These are phyloP conservation scores for Boletus barrowsii DNA, from an alignment of 768 basidiomycete species.

Conservation along the genomic window DNA sequence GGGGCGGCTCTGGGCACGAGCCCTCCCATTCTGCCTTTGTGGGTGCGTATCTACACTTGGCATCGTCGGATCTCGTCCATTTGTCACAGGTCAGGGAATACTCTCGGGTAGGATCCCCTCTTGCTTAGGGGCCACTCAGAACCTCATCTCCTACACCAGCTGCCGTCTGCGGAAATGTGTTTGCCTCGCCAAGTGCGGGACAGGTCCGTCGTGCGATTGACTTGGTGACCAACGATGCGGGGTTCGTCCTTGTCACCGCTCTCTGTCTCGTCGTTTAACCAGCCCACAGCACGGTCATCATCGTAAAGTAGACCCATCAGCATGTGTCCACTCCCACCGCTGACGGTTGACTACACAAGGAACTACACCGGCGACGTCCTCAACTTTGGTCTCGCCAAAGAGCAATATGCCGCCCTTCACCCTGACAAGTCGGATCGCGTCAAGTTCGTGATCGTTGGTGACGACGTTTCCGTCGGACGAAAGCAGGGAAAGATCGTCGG, in stretches of 20 bases:
- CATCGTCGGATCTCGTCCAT: background rate
- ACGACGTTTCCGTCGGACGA: constrained; percentile 85
- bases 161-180: constrained; percentile 85
- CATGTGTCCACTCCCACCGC: background rate
- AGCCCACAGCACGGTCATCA: constrained; percentile 62
- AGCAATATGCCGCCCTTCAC: constrained; percentile 71
- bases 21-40: constrained; percentile 89
- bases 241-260: constrained; percentile 40
- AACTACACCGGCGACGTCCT: constrained; percentile 91
- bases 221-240: constrained; percentile 66
- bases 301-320: constrained; percentile 61
- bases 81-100: constrained; percentile 63
- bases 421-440: constrained; percentile 65
- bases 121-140: background rate
- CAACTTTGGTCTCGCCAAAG: constrained; percentile 87
- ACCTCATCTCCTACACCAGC: constrained; percentile 33
- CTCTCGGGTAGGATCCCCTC: constrained; percentile 51
- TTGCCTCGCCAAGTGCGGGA: constrained; percentile 84
- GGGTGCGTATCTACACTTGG: constrained; percentile 43
- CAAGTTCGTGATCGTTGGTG: constrained; percentile 80
- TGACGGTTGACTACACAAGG: constrained; percentile 35
- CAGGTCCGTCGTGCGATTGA: constrained; percentile 84
- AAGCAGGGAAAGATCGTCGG: constrained; percentile 84
- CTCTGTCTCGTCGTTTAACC: background rate
- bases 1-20: constrained; percentile 88